Conservation (phyloP, 2,329 filamentous ascomycete species). For the Trichophyton mentagrophytes region DNA sequence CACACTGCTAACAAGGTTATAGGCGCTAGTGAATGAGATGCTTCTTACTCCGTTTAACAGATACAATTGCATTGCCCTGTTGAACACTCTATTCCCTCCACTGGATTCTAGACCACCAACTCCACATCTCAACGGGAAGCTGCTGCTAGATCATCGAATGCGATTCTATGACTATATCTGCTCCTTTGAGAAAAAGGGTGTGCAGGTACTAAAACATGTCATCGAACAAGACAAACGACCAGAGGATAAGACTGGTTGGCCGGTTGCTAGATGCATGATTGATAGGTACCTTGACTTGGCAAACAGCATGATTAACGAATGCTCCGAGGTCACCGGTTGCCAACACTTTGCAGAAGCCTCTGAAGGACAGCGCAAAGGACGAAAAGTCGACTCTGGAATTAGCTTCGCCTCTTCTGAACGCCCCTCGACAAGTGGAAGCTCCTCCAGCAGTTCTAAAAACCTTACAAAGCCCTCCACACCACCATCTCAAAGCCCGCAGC, state of each 20-base stretch:
- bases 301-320: conserved; percentile 51
- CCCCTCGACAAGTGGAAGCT: conserved; percentile 27
- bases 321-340: conserved; percentile 37
- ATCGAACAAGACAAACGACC: conserved; percentile 41
- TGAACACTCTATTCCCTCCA: conserved; percentile 55
- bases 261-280: conserved; percentile 35
- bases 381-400: conserved; percentile 51
- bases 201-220: conserved; percentile 40
- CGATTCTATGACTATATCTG: conserved; percentile 51
- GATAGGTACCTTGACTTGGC: conserved; percentile 47
- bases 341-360: conserved; percentile 25
- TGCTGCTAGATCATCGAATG: conserved; percentile 46
- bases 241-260: conserved; percentile 46
- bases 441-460: conserved; percentile 19
- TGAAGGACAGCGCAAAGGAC: conserved; percentile 19
- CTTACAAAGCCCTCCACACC: conserved; percentile 12
- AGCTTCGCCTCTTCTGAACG: conserved; percentile 40
- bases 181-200: conserved; percentile 42
- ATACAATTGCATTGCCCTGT: conserved; percentile 53
- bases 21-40: conserved; percentile 54
- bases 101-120: conserved; percentile 38
- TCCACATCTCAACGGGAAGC: conserved; percentile 38
- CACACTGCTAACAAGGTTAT: conserved; percentile 3
- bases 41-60: conserved; percentile 50
- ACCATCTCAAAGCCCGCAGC: conserved; percentile 23